Percentiles rank a stretch among this genome's conserved stretches.
Conservation (phyloP, 2,329 filamentous ascomycete genomes). For the Ophiostoma perfectum region DNA sequence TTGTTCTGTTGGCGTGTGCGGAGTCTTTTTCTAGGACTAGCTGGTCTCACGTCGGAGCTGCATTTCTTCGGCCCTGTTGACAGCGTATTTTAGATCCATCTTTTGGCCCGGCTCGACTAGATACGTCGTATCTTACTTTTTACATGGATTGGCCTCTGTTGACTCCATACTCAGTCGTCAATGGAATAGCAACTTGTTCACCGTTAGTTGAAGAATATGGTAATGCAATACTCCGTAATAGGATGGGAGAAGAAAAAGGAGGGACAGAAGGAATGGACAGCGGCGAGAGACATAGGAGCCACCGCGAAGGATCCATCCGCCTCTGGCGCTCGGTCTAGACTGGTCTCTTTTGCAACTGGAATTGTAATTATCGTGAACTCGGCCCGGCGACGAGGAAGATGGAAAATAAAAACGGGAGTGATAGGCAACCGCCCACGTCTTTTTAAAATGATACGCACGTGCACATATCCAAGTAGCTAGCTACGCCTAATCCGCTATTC, state of each 20-base stretch:
- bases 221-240: too few relatives aligned
- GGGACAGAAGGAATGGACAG: not conserved
- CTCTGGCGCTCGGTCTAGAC: slow-evolving; percentile 1
- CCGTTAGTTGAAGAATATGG: not conserved
- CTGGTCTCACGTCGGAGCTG: not conserved
- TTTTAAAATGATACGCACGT: too few relatives aligned
- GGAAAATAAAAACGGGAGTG: too few relatives aligned
- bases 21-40: not conserved
- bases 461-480: too few relatives aligned
- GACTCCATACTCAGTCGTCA: not conserved
- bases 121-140: not conserved
- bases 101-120: not conserved
- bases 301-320: not conserved
- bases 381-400: slow-evolving; percentile 1
- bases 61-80: slow-evolving; percentile 4
- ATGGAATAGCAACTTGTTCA: not conserved
- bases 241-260: not conserved
- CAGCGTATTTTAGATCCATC: not conserved
- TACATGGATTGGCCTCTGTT: not conserved
- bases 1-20: too few relatives aligned
- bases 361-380: slow-evolving; percentile 5
- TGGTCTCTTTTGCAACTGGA: not conserved
- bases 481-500: too few relatives aligned
- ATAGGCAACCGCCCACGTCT: too few relatives aligned
- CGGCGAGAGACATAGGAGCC: not conserved